Evolutionary conservation across 768 basidiomycete species (phyloP).

Genomic region (Cystofilobasidium capitatum): DNA sequence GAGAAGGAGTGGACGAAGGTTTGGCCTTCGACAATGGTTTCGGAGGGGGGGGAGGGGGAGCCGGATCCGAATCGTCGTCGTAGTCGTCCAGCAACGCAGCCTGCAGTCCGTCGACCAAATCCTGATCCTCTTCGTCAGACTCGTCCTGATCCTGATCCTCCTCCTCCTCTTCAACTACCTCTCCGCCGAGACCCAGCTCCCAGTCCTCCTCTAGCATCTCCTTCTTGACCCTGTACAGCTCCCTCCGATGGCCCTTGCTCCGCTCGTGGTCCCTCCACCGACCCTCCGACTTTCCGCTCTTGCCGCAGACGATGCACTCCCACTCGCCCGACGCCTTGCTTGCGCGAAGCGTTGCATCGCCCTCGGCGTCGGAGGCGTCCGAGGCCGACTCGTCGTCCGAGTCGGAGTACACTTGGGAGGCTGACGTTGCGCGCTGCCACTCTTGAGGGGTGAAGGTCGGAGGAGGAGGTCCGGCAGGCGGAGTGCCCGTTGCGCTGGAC

Average conservation of each 20-base stretch:
- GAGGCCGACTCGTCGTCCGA: constrained; percentile 29
- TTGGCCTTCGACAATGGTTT: not conserved
- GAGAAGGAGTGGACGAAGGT: too few species aligned
- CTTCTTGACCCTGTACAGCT: constrained; percentile 64
- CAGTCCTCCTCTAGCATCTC: constrained; percentile 70
- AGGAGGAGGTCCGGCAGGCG: not conserved
- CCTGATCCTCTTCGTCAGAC: constrained; percentile 26
- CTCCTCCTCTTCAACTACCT: constrained; percentile 33
- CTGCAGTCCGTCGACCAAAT: constrained; percentile 22
- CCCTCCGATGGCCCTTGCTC: constrained; percentile 85
- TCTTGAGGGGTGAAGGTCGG: constrained; percentile 18
- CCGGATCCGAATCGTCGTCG: constrained; percentile 15
- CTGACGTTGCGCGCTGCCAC: constrained; percentile 15
- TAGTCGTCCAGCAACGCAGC: constrained; percentile 20
- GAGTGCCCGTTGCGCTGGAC: not conserved
- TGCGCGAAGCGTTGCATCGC: constrained; percentile 29
- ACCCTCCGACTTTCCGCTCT: constrained; percentile 79
- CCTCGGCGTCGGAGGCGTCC: constrained; percentile 30
- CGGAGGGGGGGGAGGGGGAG: not conserved
- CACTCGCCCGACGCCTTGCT: constrained; percentile 28
- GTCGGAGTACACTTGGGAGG: constrained; percentile 1
- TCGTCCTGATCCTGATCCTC: constrained; percentile 34
- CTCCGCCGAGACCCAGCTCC: constrained; percentile 49
- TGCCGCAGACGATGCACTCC: constrained; percentile 89
- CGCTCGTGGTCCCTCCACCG: constrained; percentile 95